A percentile compares a stretch with the other conserved stretches of the same genome.
phyloP scores from a whole-genome alignment of 1,284 basidiomycete genomes.

The Erythrobasidium hasegawianum region DNA sequence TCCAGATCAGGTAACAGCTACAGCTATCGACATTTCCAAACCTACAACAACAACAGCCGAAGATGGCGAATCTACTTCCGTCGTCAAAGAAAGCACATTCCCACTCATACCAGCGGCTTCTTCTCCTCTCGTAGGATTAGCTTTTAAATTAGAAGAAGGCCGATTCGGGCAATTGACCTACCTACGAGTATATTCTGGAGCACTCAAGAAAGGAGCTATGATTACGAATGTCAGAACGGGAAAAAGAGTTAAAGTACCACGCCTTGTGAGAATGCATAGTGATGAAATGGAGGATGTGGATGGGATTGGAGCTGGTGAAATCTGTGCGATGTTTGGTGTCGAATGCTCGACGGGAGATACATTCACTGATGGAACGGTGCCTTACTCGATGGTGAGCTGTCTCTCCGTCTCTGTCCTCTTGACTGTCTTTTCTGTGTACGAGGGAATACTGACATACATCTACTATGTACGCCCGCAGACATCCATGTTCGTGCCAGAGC shows the following conservation, averaged over 20 bases:
- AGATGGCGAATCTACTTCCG: not conserved
- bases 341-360: conserved; percentile 98
- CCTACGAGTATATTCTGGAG: conserved; percentile 98
- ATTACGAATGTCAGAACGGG: conserved; percentile 94
- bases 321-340: conserved; percentile 98
- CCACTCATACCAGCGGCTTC: conserved; percentile 68
- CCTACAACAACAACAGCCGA: conserved; percentile 49
- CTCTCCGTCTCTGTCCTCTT: not conserved
- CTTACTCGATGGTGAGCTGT: conserved; percentile 83
- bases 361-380: conserved; percentile 86
- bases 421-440: not conserved
- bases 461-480: conserved; percentile 58
- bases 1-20: conserved; percentile 72
- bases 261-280: conserved; percentile 95
- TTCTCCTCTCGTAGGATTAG: conserved; percentile 87
- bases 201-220: conserved; percentile 72
- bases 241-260: conserved; percentile 97
- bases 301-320: conserved; percentile 93
- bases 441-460: not conserved
- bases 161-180: conserved; percentile 97
- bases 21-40: conserved; percentile 76
- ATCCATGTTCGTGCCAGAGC: conserved; percentile 97
- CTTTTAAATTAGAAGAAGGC: conserved; percentile 98
- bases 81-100: conserved; percentile 54
- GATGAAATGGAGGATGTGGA: conserved; percentile 99